These are phyloP conservation scores for Vigna hirtella DNA, from an alignment of 306 rosid genomes.

Conservation along the genomic window DNA sequence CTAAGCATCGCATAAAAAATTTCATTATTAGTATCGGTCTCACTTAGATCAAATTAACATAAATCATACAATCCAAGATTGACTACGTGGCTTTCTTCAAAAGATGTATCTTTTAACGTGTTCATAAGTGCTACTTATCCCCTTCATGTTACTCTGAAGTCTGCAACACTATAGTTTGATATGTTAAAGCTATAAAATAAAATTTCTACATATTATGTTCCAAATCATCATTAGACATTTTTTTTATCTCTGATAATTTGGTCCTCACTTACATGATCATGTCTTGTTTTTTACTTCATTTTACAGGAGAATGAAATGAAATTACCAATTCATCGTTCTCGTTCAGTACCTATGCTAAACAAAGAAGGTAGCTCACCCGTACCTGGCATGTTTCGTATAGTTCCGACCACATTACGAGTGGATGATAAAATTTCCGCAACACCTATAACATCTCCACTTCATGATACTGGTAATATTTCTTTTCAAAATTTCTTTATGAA, in stretches of 20 bases:
- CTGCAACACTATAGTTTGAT: not conserved
- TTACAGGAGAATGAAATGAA: constrained; percentile 59
- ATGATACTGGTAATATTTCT: constrained; percentile 36
- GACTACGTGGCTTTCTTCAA: constrained; percentile 4
- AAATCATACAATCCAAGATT: constrained; percentile 10
- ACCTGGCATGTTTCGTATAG: constrained; percentile 48
- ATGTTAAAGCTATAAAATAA: not conserved
- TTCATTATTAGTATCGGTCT: not conserved
- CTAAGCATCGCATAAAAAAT: constrained; percentile 2
- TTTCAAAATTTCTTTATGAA: constrained; percentile 12
- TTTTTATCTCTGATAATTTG: constrained; percentile 5
- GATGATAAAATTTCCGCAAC: constrained; percentile 42
- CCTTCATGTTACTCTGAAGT: not conserved
- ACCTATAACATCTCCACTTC: constrained; percentile 35
- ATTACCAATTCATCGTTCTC: constrained; percentile 54
- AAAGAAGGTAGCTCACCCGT: constrained; percentile 40
- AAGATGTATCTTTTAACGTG: not conserved
- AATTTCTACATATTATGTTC: not conserved
- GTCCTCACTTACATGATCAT: not conserved
- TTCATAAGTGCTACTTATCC: not conserved
- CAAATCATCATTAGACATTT: constrained; percentile 19
- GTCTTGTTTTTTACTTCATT: constrained; percentile 38
- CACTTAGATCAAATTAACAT: not conserved
- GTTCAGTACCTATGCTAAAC: constrained; percentile 44
- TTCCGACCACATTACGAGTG: constrained; percentile 30